phyloP scores from a whole-genome alignment of 306 rosid genomes.

The Prunus armeniaca region DNA sequence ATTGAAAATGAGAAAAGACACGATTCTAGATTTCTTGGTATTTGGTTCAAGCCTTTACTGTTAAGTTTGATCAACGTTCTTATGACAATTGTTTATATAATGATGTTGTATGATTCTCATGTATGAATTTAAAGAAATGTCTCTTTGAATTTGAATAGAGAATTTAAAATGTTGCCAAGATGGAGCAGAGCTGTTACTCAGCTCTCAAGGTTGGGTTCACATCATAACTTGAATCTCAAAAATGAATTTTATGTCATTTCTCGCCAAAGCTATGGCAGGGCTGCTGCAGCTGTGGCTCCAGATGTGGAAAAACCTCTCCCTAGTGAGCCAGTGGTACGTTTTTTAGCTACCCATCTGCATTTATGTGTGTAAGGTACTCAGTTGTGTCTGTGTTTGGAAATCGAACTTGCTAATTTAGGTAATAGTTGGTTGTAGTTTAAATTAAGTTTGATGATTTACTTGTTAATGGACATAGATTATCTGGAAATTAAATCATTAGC shows the following conservation, averaged over 20 bases:
- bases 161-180: conserved; percentile 53
- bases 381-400: not conserved
- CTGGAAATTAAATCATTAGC: not conserved
- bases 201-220: conserved; percentile 47
- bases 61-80: no score
- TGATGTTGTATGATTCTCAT: no score
- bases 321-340: conserved; percentile 35
- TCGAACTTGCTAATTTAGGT: not conserved
- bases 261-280: conserved; percentile 51
- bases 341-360: not conserved
- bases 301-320: conserved; percentile 28
- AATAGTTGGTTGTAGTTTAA: not conserved
- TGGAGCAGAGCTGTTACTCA: conserved; percentile 50
- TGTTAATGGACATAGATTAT: not conserved
- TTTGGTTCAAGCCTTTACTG: no score
- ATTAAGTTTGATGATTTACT: not conserved
- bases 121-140: not conserved
- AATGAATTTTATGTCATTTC: conserved; percentile 22
- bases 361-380: not conserved
- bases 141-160: conserved; percentile 5
- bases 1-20: no score
- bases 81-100: no score
- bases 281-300: conserved; percentile 50
- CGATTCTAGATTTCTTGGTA: no score
- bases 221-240: conserved; percentile 22